Evolutionary conservation across 1,284 basidiomycete genomes (phyloP).

Genomic region (Moesziomyces antarcticus): DNA sequence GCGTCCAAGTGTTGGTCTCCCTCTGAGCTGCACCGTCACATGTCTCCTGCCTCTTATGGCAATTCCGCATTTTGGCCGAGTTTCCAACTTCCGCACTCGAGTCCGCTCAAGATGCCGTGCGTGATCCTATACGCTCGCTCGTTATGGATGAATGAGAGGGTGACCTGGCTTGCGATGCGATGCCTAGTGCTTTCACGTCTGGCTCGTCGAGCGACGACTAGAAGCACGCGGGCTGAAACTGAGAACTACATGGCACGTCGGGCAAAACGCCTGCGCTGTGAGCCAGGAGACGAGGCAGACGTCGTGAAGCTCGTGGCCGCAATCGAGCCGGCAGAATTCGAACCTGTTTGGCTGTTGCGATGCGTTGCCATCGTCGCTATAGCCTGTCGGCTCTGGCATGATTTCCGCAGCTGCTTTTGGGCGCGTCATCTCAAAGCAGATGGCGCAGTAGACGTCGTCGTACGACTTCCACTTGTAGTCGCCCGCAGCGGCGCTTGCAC

Average conservation of each 20-base stretch:
- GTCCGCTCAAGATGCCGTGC: slow-evolving; percentile 20
- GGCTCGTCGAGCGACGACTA: background rate
- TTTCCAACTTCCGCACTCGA: too few relatives aligned
- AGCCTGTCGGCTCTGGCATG: background rate
- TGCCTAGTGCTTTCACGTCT: background rate
- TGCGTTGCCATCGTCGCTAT: background rate
- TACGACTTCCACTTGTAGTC: slow-evolving; percentile 47
- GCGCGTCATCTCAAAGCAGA: slow-evolving; percentile 50
- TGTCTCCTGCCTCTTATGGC: slow-evolving; percentile 33
- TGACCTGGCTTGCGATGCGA: background rate
- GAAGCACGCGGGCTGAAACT: slow-evolving; percentile 34
- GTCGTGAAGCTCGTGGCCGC: slow-evolving; percentile 54
- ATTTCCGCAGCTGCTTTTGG: background rate
- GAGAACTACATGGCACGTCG: slow-evolving; percentile 49
- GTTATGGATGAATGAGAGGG: background rate
- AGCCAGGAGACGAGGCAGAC: slow-evolving; percentile 53
- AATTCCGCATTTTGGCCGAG: slow-evolving; percentile 1
- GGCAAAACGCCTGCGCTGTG: slow-evolving; percentile 54
- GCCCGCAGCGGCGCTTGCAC: slow-evolving; percentile 26
- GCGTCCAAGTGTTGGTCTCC: slow-evolving; percentile 2
- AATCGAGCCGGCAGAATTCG: slow-evolving; percentile 47
- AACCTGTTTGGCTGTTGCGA: background rate
- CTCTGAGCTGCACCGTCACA: slow-evolving; percentile 25
- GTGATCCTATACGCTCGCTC: background rate
- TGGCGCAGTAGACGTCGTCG: slow-evolving; percentile 48